Percentiles rank a stretch among this genome's conserved stretches.
Conservation (phyloP, 108 stramenopile genomes). For the Aurantiochytrium sp. region DNA sequence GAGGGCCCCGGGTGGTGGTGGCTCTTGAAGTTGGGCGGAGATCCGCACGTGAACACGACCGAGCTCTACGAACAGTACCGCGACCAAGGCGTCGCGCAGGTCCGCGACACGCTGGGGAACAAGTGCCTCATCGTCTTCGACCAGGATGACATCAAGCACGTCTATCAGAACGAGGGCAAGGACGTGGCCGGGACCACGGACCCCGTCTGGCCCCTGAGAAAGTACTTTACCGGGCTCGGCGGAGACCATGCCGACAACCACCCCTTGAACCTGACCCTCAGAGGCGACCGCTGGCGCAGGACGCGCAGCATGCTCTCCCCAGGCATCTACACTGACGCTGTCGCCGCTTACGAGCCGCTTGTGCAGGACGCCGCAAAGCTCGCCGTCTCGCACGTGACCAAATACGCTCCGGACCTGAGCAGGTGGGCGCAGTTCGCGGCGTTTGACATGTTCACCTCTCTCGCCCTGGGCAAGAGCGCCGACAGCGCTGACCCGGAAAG, state of each 20-base stretch:
- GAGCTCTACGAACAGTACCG: not conserved
- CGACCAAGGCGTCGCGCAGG: not conserved
- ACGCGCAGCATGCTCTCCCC: not conserved
- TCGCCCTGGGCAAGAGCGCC: not conserved
- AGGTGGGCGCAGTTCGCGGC: not conserved
- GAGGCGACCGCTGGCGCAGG: not conserved
- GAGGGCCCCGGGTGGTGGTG: conserved; percentile 4
- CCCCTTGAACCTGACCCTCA: not conserved
- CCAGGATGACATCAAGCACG: conserved; percentile 16
- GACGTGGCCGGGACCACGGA: not conserved
- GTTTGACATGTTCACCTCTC: not conserved
- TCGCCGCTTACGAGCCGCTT: not conserved
- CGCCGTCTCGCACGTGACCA: not conserved
- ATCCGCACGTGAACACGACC: not conserved
- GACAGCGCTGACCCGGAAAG: not conserved
- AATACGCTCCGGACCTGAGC: not conserved
- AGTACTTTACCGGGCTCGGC: not conserved
- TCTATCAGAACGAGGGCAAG: not conserved
- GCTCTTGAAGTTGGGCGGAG: not conserved
- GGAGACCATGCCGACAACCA: not conserved
- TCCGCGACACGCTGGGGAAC: not conserved
- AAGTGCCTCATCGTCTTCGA: not conserved
- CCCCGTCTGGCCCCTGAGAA: not conserved
- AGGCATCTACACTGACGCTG: not conserved
- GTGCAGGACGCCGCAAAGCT: not conserved